Evolutionary conservation across 2,329 filamentous ascomycete genomes (phyloP).

Genomic region (Graphiopsis chlorocephala): DNA sequence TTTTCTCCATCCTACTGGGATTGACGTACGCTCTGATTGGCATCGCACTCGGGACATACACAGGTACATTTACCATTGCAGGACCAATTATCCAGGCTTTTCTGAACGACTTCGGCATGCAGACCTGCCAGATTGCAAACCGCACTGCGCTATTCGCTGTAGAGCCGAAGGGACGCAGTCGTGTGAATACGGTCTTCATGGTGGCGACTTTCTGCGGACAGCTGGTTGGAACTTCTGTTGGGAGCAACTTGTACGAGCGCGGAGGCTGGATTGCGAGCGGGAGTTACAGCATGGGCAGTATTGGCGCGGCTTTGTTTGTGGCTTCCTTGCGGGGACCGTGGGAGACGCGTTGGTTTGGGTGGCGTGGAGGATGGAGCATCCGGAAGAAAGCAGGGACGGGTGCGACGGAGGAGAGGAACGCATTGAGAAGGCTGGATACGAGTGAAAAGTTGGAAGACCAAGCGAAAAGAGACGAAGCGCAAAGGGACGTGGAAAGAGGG

Average conservation of each 20-base stretch:
- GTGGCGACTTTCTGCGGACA: constrained; percentile 72
- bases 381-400: constrained; percentile 38
- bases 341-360: constrained; percentile 59
- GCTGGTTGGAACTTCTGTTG: constrained; percentile 60
- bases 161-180: constrained; percentile 67
- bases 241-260: constrained; percentile 54
- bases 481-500: constrained; percentile 34
- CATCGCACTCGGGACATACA: constrained; percentile 66
- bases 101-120: constrained; percentile 67
- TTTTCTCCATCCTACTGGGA: constrained; percentile 65
- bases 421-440: constrained; percentile 19
- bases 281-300: constrained; percentile 56
- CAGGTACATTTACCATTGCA: constrained; percentile 62
- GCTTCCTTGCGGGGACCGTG: constrained; percentile 51
- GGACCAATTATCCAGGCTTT: constrained; percentile 72
- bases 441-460: constrained; percentile 23
- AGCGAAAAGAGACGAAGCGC: constrained; percentile 25
- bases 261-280: constrained; percentile 58
- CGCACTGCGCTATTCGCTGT: constrained; percentile 67
- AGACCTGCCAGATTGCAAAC: constrained; percentile 73
- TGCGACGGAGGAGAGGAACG: constrained; percentile 27
- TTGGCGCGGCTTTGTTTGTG: constrained; percentile 46
- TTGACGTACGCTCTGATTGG: constrained; percentile 59
- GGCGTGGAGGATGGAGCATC: constrained; percentile 57
- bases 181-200: constrained; percentile 83